Base-by-base conservation (phyloP, 805 yeast genomes). In the Candida suzukii region DNA sequence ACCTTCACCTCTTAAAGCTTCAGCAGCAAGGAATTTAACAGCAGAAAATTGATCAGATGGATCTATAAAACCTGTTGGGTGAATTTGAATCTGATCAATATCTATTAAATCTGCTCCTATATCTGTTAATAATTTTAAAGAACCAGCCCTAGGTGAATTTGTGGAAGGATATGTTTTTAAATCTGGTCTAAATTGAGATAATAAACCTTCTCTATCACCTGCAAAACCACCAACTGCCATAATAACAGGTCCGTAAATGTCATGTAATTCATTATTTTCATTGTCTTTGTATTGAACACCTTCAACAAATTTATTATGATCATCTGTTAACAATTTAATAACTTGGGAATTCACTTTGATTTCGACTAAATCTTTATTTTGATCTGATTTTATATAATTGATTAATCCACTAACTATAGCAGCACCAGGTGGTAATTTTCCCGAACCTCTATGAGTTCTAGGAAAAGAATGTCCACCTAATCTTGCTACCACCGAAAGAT, bases 391-490 rank as follows among this genome's bases (percentile, higher is more conserved):
- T 35, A 77, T 60, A 16, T 66, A 66, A 43, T 75, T 78, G 51
- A 74, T 58, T 33, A 78, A 57, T 10, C 69, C 67, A 47, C 74
- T 76, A 3, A 82, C 75, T 39, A 79, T 76, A 8, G 84, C 80
- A 74, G 74, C 75, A 1, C 84, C 85, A 2, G 84, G 84, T 39
- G 78, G 77, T 45, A 73, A 68, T 17, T 78, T 71, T 45, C 76
- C 83, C 38, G 75, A 72, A 1, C 95, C 90, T 50, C 95, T 71
- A 57, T 86, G 95, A 1, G 95, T 86, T 58, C 95, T 70, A 18
- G 87, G 79, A 38, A 71, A 76, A 1, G 88, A 79, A 55, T 86
- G 95, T 3, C 95, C 95, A 22, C 95, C 95, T 34, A 86, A 61
- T 50, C 85, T 74, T n/a, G 86, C 73, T 12, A 86, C 83, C 14